phyloP scores from a whole-genome alignment of 306 rosid genomes.

The Acacia crassicarpa region DNA sequence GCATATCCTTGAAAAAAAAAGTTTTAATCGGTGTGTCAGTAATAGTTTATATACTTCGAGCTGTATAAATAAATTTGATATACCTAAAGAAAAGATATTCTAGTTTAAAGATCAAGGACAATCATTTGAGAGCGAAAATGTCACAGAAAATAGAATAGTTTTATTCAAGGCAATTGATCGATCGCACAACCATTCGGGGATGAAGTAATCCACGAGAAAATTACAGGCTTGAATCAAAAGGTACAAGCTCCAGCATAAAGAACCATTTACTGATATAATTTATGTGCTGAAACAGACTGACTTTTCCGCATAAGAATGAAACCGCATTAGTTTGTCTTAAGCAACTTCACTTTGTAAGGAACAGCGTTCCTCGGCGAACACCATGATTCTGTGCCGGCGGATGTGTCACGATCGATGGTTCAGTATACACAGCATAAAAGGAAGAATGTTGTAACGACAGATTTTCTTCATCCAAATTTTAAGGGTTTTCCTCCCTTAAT shows the following conservation, averaged over 20 bases:
- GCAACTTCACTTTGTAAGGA: constrained; percentile 26
- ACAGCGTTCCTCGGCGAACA: constrained; percentile 20
- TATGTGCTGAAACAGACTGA: not conserved
- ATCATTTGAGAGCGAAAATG: not conserved
- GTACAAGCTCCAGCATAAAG: not conserved
- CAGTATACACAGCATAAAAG: constrained; percentile 22
- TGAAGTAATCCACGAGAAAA: constrained; percentile 6
- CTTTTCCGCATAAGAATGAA: constrained; percentile 11
- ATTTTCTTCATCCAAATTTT: constrained; percentile 20
- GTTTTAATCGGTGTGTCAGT: too few relatives aligned
- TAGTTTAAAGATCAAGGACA: not conserved
- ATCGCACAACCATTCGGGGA: not conserved
- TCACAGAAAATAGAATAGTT: not conserved
- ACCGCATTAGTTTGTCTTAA: constrained; percentile 4
- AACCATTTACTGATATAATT: not conserved
- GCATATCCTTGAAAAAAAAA: not conserved
- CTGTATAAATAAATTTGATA: not conserved
- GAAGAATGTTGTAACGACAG: constrained; percentile 17
- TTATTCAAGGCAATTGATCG: not conserved
- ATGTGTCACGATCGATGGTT: constrained; percentile 16
- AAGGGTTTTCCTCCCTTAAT: constrained; percentile 16
- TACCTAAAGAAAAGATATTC: not conserved
- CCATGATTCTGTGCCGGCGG: constrained; percentile 24
- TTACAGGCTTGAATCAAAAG: not conserved
- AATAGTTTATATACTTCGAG: not conserved